A percentile compares a stretch with the other conserved stretches of the same genome.
Conservation (phyloP, 2,329 filamentous ascomycete species). For the Ilyonectria robusta region DNA sequence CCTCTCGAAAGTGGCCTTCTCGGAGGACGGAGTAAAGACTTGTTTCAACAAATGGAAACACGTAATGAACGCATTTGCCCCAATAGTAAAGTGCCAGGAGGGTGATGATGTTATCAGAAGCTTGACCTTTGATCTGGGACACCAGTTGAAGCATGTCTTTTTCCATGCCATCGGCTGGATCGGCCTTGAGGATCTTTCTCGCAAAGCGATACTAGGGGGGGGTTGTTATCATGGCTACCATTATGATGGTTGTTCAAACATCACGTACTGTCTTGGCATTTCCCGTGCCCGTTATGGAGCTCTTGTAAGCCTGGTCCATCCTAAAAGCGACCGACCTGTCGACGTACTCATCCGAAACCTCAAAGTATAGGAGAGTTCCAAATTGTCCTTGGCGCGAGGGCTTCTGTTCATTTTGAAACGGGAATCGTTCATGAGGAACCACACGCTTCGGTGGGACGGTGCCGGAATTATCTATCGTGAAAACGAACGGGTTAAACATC, state of each 20-base stretch:
- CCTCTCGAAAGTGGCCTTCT: background rate
- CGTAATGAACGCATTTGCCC: conserved; percentile 1
- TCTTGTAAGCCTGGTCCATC: background rate
- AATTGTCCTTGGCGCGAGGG: background rate
- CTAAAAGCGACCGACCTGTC: background rate
- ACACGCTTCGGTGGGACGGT: background rate
- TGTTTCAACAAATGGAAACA: conserved; percentile 10
- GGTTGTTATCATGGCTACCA: background rate
- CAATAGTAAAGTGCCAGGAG: conserved; percentile 11
- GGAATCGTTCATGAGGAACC: background rate
- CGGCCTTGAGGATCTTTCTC: background rate
- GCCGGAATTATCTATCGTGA: background rate
- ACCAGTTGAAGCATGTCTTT: background rate
- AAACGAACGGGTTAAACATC: conserved; percentile 1
- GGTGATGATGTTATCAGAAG: conserved; percentile 5
- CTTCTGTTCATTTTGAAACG: background rate
- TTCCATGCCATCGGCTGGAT: background rate
- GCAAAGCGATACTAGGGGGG: background rate
- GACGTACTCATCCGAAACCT: background rate
- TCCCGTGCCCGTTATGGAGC: background rate
- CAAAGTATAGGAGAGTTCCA: background rate
- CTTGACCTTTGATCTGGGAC: background rate
- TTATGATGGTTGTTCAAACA: background rate
- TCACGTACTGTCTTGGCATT: background rate
- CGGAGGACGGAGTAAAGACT: conserved; percentile 1